A percentile compares a stretch with the other conserved stretches of the same genome.
Evolutionary conservation across 768 basidiomycete genomes (phyloP).

Genomic region (Clathrus columnatus): DNA sequence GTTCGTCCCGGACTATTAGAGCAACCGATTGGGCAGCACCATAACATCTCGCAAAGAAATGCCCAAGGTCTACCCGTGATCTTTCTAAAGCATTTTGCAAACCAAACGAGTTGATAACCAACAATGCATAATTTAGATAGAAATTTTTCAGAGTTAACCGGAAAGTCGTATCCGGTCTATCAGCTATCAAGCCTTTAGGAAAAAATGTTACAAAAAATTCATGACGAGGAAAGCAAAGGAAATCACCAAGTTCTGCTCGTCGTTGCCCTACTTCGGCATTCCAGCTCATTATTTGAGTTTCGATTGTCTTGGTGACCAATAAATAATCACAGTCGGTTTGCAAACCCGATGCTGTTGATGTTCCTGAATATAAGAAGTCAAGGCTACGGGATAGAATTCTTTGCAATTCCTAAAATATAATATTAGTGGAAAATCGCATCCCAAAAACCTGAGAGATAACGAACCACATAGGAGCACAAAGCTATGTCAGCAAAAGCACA

Average conservation of each 20-base stretch:
- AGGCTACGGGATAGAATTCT: constrained; percentile 81
- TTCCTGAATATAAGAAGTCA: constrained; percentile 83
- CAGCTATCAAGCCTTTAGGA: neutral
- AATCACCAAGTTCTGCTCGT: constrained; percentile 1
- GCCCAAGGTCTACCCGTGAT: constrained; percentile 59
- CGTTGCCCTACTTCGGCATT: constrained; percentile 39
- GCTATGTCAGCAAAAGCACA: constrained; percentile 57
- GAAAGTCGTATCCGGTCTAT: constrained; percentile 19
- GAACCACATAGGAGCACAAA: constrained; percentile 69
- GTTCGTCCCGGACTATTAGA: constrained; percentile 63
- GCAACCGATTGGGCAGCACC: constrained; percentile 63
- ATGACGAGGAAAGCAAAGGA: neutral
- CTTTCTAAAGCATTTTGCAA: constrained; percentile 92
- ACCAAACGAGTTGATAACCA: constrained; percentile 93
- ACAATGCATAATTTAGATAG: constrained; percentile 76
- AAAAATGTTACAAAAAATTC: neutral
- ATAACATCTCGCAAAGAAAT: constrained; percentile 79
- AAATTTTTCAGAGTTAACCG: constrained; percentile 51
- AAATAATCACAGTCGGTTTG: constrained; percentile 81
- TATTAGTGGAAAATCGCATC: neutral
- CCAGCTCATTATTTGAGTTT: constrained; percentile 62
- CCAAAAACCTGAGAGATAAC: constrained; percentile 20
- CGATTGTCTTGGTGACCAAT: constrained; percentile 74
- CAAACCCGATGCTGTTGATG: constrained; percentile 70
- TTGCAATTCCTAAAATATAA: constrained; percentile 59